Conservation (phyloP, 495 filamentous ascomycete species). For the Friedmanniomyces simplex region DNA sequence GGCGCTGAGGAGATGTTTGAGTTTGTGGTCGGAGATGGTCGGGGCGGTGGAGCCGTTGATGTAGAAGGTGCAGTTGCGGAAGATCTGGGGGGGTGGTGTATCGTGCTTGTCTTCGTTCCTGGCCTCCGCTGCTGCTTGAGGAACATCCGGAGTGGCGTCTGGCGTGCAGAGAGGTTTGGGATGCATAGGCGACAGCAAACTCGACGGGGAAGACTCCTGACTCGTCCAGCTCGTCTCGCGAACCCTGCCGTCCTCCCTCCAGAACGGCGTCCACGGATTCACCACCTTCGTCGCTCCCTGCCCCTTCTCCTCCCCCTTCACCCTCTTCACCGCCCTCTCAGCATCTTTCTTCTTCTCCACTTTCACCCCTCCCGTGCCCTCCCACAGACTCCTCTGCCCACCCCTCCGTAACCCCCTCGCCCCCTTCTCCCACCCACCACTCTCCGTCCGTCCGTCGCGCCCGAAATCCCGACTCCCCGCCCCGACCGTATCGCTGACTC, state of each 20-base stretch:
- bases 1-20: conserved; percentile 65
- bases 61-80: conserved; percentile 61
- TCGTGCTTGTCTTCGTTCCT: not conserved
- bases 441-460: conserved; percentile 34
- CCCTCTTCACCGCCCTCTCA: conserved; percentile 21
- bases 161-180: not conserved
- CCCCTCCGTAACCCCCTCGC: conserved; percentile 35
- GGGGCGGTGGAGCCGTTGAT: conserved; percentile 83
- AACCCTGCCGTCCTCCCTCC: conserved; percentile 11
- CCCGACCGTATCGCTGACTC: conserved; percentile 50
- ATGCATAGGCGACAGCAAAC: conserved; percentile 13
- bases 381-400: conserved; percentile 33
- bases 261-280: conserved; percentile 14
- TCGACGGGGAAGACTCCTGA: conserved; percentile 14
- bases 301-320: conserved; percentile 29
- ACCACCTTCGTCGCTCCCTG: conserved; percentile 3
- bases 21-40: conserved; percentile 69
- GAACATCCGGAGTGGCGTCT: not conserved
- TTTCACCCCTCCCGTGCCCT: conserved; percentile 27
- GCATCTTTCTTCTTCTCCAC: conserved; percentile 26
- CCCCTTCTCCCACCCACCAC: conserved; percentile 36
- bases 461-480: conserved; percentile 34
- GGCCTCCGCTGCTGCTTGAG: not conserved
- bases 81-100: conserved; percentile 38
- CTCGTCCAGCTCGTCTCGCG: conserved; percentile 19